Conservation (phyloP, 1,139 yeast genomes). For the Kurtzmaniella natalensis region DNA sequence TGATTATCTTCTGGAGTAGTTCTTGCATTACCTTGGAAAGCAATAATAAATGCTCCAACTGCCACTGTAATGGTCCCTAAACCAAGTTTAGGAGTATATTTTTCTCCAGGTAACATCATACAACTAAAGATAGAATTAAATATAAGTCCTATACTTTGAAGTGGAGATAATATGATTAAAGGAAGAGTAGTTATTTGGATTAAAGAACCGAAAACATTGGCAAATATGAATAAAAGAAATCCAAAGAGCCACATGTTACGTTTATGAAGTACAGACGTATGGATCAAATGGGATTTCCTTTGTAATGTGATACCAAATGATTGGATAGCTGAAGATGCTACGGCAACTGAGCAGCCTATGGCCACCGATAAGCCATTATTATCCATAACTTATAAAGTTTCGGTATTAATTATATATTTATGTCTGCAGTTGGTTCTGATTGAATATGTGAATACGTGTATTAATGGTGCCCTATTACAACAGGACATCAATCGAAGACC, state of each 20-base stretch:
- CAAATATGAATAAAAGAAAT: constrained; percentile 60
- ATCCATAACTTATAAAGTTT: constrained; percentile 1
- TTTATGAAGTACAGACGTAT: constrained; percentile 24
- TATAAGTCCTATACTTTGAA: constrained; percentile 83
- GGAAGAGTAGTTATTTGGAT: constrained; percentile 85
- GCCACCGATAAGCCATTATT: constrained; percentile 20
- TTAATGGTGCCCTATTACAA: too few relatives aligned
- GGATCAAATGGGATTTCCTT: constrained; percentile 65
- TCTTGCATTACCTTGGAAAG: constrained; percentile 54
- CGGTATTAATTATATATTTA: too few relatives aligned
- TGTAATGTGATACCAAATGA: constrained; percentile 82
- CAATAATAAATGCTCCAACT: constrained; percentile 76
- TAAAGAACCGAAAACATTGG: constrained; percentile 77
- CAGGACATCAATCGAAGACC: too few relatives aligned
- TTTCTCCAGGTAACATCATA: constrained; percentile 61
- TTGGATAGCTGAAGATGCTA: constrained; percentile 75
- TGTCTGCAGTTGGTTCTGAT: too few relatives aligned
- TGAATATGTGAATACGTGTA: too few relatives aligned
- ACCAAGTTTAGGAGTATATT: constrained; percentile 54
- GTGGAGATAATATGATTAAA: constrained; percentile 70
- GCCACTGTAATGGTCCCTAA: constrained; percentile 68
- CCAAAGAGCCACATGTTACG: constrained; percentile 77
- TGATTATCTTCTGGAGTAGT: constrained; percentile 12
- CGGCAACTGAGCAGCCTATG: constrained; percentile 70
- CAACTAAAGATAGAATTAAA: constrained; percentile 76